These are phyloP conservation scores for Aphanomyces invadans DNA, from an alignment of 352 stramenopile species.

Conservation along the genomic window DNA sequence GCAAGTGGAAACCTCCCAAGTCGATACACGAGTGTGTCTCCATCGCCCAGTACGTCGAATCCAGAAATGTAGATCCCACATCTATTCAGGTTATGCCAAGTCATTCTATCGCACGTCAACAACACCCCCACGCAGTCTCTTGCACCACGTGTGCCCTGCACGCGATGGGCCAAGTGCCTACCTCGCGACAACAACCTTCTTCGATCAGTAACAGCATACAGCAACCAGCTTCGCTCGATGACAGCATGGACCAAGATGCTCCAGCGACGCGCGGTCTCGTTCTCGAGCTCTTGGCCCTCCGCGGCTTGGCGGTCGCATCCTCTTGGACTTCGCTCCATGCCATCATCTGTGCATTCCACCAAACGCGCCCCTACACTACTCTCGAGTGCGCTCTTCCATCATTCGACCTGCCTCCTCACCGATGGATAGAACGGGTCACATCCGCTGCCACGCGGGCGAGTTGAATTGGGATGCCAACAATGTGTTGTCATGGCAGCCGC, in stretches of 20 bases:
- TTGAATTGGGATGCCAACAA: conserved; percentile 7
- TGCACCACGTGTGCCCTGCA: no score
- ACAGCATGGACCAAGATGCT: neutral
- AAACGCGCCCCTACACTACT: neutral
- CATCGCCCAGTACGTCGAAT: neutral
- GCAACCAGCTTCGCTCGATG: no score
- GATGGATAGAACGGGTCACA: neutral
- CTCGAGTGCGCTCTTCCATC: neutral
- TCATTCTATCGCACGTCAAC: no score
- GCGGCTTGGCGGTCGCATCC: neutral
- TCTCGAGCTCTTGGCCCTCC: conserved; percentile 1
- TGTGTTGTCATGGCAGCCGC: neutral
- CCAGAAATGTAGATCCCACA: no score
- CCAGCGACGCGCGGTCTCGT: neutral
- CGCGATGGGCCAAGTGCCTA: no score
- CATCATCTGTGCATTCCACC: neutral
- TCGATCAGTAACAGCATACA: no score
- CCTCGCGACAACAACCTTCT: no score
- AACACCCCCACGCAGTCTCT: no score
- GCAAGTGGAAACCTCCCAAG: neutral
- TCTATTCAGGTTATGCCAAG: no score
- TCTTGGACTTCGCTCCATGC: neutral
- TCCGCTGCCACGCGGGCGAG: neutral
- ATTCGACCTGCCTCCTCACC: no score
- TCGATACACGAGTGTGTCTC: no score